Conservation (phyloP, 345 rosid genomes). For the Sonneratia alba region DNA sequence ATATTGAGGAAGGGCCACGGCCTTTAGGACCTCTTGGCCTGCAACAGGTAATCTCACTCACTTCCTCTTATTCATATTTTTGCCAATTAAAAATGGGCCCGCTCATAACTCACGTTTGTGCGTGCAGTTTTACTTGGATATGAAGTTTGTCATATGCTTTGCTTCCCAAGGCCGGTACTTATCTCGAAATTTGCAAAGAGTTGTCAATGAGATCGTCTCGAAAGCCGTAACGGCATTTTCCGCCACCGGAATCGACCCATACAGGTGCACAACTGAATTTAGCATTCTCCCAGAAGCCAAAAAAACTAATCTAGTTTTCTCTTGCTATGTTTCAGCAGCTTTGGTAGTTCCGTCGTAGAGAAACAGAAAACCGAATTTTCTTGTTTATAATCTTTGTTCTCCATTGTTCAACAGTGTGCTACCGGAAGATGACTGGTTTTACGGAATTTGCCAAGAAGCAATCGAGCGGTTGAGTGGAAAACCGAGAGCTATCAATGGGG, state of each 20-base stretch:
- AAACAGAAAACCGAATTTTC: not conserved
- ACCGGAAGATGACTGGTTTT: constrained; percentile 92
- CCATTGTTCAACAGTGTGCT: constrained; percentile 42
- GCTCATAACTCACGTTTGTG: constrained; percentile 6
- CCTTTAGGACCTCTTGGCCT: constrained; percentile 87
- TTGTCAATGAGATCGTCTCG: constrained; percentile 73
- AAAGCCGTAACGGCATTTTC: constrained; percentile 76
- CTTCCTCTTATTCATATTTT: constrained; percentile 6
- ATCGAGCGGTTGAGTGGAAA: constrained; percentile 84
- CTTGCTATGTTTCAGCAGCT: not conserved
- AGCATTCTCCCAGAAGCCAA: not conserved
- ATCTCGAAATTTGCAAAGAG: constrained; percentile 83
- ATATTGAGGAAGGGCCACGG: constrained; percentile 92
- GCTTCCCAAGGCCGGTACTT: constrained; percentile 96
- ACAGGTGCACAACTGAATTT: constrained; percentile 40
- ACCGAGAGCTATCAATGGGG: constrained; percentile 66
- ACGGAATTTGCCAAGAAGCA: constrained; percentile 68
- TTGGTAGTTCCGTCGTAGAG: not conserved
- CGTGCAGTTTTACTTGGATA: constrained; percentile 83
- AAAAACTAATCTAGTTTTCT: not conserved
- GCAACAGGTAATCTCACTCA: constrained; percentile 49
- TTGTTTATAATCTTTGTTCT: not conserved
- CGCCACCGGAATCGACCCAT: constrained; percentile 87
- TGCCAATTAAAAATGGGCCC: not conserved
- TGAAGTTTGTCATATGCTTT: constrained; percentile 87